These are phyloP conservation scores for Pyrenophora seminiperda DNA, from an alignment of 2,329 filamentous ascomycete species.

Conservation along the genomic window DNA sequence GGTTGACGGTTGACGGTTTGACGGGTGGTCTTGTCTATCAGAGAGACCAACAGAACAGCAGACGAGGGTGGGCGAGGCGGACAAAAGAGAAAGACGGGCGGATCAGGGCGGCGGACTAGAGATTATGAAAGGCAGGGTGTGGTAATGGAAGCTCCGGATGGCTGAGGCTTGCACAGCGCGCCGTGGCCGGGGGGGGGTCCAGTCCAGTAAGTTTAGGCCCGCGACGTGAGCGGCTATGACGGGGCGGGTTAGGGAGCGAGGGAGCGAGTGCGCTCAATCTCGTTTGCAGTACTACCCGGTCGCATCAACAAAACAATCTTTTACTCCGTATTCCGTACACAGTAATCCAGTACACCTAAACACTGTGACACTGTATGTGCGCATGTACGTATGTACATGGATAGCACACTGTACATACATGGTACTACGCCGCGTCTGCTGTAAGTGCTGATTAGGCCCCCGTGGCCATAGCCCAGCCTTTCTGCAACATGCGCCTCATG, in stretches of 20 bases:
- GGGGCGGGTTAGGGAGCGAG: conserved; percentile 11
- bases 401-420: too few relatives aligned
- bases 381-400: too few relatives aligned
- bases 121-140: conserved; percentile 42
- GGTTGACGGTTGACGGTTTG: too few relatives aligned
- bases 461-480: too few relatives aligned
- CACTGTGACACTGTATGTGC: too few relatives aligned
- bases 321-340: not conserved
- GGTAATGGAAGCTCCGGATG: conserved; percentile 40
- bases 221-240: conserved; percentile 22
- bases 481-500: too few relatives aligned
- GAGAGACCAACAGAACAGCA: conserved; percentile 6
- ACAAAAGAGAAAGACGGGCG: conserved; percentile 16
- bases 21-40: not conserved
- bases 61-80: conserved; percentile 13
- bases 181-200: conserved; percentile 23
- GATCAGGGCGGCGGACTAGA: conserved; percentile 30
- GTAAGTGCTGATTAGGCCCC: too few relatives aligned
- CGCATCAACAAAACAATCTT: too few relatives aligned
- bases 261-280: conserved; percentile 20
- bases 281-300: conserved; percentile 24
- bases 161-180: conserved; percentile 36
- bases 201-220: conserved; percentile 31
- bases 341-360: too few relatives aligned
- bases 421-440: too few relatives aligned